phyloP scores from a whole-genome alignment of 2,329 filamentous ascomycete genomes.

The Calonectria hawksworthii region DNA sequence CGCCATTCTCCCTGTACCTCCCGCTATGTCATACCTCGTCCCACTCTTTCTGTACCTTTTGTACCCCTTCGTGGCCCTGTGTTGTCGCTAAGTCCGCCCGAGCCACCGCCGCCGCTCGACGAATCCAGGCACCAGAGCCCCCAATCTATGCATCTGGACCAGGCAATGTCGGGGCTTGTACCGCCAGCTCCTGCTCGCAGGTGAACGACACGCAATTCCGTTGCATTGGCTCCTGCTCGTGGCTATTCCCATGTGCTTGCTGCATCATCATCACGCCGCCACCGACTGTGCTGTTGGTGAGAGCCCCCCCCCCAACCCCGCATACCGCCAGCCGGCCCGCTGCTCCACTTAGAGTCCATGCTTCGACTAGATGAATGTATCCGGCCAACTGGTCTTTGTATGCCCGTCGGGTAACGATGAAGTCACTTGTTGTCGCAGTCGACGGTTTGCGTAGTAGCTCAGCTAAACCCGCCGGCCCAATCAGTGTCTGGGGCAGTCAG shows the following conservation, averaged over 20 bases:
- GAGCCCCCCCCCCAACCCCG: not conserved
- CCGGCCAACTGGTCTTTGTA: not conserved
- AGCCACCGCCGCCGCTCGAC: not conserved
- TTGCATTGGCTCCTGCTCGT: not conserved
- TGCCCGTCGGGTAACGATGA: not conserved
- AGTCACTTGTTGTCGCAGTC: not conserved
- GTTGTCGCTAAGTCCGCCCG: not conserved
- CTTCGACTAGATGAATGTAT: not conserved
- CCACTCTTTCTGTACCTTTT: not conserved
- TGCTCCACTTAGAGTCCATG: not conserved
- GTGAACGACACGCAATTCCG: not conserved
- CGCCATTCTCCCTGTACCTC: constrained; percentile 1
- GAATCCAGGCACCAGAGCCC: not conserved
- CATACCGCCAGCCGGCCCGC: constrained; percentile 4
- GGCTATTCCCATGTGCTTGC: not conserved
- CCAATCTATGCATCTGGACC: not conserved
- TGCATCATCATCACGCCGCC: constrained; percentile 3
- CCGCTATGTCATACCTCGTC: not conserved
- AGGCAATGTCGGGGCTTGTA: not conserved
- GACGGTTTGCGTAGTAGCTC: not conserved
- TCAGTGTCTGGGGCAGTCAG: not conserved
- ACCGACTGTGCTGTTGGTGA: not conserved
- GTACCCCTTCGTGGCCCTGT: not conserved
- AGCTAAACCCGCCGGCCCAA: not conserved
- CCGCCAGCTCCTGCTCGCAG: not conserved